phyloP scores from a whole-genome alignment of 345 rosid genomes.

The Eucalyptus dawsonii region DNA sequence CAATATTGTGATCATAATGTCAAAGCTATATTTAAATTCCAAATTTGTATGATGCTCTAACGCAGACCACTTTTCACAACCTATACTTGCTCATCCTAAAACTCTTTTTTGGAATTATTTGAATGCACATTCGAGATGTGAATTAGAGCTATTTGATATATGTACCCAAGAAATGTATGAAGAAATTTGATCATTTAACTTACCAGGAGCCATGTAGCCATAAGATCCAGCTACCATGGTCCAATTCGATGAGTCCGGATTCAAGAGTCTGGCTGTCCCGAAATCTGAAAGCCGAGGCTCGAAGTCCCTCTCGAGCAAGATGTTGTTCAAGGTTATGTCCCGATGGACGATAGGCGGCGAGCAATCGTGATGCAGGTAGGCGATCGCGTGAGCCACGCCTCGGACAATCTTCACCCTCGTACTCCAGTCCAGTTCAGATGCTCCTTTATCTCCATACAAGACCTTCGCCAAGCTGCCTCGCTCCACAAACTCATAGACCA shows the following conservation, averaged over 20 bases:
- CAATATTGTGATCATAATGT: background rate
- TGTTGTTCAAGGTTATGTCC: conserved; percentile 44
- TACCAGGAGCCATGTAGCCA: conserved; percentile 85
- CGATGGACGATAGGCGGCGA: conserved; percentile 46
- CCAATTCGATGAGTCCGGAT: conserved; percentile 41
- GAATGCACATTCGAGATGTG: background rate
- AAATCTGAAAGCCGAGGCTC: conserved; percentile 58
- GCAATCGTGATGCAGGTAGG: conserved; percentile 70
- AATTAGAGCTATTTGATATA: conserved; percentile 5
- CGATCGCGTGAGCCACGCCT: conserved; percentile 62
- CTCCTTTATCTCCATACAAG: conserved; percentile 24
- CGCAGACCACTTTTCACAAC: accelerated
- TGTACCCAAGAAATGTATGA: background rate
- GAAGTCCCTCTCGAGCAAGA: conserved; percentile 38
- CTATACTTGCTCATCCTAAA: background rate
- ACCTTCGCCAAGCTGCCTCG: conserved; percentile 40
- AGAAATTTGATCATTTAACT: background rate
- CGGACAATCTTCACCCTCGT: conserved; percentile 28
- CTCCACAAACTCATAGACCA: conserved; percentile 52
- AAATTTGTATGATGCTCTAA: background rate
- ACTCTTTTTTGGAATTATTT: background rate
- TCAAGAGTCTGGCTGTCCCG: conserved; percentile 53
- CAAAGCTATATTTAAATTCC: background rate
- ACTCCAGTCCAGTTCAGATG: conserved; percentile 26
- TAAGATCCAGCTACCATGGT: conserved; percentile 49